Evolutionary conservation across 495 filamentous ascomycete genomes (phyloP).

Genomic region (Xylaria curta): DNA sequence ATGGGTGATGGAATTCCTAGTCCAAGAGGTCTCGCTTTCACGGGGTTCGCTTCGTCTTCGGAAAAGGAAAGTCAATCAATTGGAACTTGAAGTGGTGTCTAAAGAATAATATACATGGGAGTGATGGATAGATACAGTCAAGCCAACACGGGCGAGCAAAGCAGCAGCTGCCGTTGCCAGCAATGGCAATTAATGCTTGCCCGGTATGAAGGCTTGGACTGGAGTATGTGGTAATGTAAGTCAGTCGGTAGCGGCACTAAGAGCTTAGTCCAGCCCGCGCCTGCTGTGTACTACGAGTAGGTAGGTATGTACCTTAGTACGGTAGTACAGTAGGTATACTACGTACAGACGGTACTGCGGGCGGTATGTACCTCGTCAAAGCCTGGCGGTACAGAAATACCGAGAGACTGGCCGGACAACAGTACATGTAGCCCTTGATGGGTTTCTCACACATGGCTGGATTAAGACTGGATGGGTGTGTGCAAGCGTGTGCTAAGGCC

Average conservation of each 20-base stretch:
- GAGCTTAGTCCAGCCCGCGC: slow-evolving; percentile 17
- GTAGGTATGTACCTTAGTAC: background rate
- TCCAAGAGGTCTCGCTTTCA: slow-evolving; percentile 3
- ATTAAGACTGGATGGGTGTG: slow-evolving; percentile 33
- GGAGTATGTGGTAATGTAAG: slow-evolving; percentile 30
- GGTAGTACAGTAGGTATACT: slow-evolving; percentile 24
- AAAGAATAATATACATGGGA: slow-evolving; percentile 26
- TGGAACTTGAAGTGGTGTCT: slow-evolving; percentile 20
- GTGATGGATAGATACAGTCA: slow-evolving; percentile 17
- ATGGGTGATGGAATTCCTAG: background rate
- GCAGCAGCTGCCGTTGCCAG: slow-evolving; percentile 15
- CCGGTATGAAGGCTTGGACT: slow-evolving; percentile 31
- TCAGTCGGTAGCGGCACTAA: slow-evolving; percentile 25
- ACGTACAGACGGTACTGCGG: background rate
- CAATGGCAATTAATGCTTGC: slow-evolving; percentile 19
- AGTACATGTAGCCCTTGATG: too few relatives aligned
- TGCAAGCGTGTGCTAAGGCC: background rate
- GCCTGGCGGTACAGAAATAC: background rate
- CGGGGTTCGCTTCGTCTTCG: slow-evolving; percentile 6
- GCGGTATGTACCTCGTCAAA: background rate
- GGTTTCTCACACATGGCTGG: slow-evolving; percentile 25
- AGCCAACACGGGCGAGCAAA: background rate
- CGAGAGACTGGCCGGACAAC: background rate
- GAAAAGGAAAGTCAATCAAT: slow-evolving; percentile 27
- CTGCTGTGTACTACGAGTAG: slow-evolving; percentile 23